Percentiles rank a stretch among this genome's conserved stretches.
phyloP scores from a whole-genome alignment of 163 green algal genomes.

The Volvox carteri region DNA sequence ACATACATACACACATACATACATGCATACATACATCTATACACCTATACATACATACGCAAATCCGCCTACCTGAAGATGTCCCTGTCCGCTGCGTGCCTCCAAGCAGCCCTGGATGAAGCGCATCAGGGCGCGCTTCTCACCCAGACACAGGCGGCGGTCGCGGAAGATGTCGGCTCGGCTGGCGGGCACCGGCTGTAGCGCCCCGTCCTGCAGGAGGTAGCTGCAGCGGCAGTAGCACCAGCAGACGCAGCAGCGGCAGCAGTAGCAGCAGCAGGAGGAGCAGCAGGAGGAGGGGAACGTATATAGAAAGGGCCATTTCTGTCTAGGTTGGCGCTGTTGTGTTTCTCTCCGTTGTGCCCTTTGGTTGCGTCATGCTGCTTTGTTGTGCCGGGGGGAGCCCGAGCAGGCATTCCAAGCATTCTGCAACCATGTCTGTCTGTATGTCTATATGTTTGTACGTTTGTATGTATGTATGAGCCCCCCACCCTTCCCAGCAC shows the following conservation, averaged over 20 bases:
- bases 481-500: background rate
- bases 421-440: too few relatives aligned
- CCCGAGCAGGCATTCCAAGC: too few relatives aligned
- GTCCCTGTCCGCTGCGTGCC: conserved; percentile 53
- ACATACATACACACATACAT: too few relatives aligned
- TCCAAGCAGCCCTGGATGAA: conserved; percentile 67
- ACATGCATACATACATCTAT: too few relatives aligned
- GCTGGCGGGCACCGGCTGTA: conserved; percentile 61
- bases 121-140: conserved; percentile 69
- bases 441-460: too few relatives aligned
- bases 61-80: conserved; percentile 62
- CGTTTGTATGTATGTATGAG: too few relatives aligned
- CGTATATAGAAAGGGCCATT: too few relatives aligned
- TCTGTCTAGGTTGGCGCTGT: too few relatives aligned
- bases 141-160: conserved; percentile 59
- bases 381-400: too few relatives aligned
- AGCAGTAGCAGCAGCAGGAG: background rate
- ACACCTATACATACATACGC: too few relatives aligned
- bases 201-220: conserved; percentile 50
- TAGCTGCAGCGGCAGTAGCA: conserved; percentile 50
- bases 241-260: background rate
- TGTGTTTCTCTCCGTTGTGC: too few relatives aligned
- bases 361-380: too few relatives aligned
- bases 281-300: background rate
- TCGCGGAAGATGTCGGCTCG: conserved; percentile 73